Percentiles rank a stretch among this genome's conserved stretches.
Evolutionary conservation across 768 basidiomycete genomes (phyloP).

Genomic region (Cyclocybe cylindracea): DNA sequence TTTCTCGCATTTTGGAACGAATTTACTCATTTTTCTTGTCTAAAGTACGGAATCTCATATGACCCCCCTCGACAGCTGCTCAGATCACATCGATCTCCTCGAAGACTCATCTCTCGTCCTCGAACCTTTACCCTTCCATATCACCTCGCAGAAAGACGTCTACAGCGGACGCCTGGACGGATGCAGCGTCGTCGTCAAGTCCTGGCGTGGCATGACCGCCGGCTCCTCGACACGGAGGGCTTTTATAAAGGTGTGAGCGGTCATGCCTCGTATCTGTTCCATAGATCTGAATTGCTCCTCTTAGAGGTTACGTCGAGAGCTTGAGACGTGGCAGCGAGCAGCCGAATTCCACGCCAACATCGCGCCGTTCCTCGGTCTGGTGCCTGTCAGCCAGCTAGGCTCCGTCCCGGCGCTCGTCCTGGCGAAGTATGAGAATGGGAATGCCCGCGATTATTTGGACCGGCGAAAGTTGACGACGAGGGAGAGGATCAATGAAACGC

Average conservation of each 20-base stretch:
- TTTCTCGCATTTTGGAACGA: no score
- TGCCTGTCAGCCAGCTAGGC: not conserved
- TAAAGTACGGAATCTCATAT: no score
- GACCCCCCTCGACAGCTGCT: no score
- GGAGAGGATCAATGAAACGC: not conserved
- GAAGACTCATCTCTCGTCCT: no score
- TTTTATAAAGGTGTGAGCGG: not conserved
- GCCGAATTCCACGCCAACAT: conserved; percentile 1
- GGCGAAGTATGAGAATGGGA: not conserved
- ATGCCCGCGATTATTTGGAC: not conserved
- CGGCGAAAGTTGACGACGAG: no score
- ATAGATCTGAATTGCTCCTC: not conserved
- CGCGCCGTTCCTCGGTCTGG: not conserved
- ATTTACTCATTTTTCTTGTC: no score
- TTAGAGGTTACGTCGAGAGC: not conserved
- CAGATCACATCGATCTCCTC: no score
- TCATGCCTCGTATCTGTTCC: no score
- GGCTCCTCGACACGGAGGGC: not conserved
- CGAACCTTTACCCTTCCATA: no score
- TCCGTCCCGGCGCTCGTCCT: not conserved
- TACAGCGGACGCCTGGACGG: not conserved
- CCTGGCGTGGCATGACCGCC: not conserved
- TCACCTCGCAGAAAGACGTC: not conserved
- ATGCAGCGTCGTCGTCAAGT: not conserved
- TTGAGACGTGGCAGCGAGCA: not conserved